These are phyloP conservation scores for Fimicolochytrium jonesii DNA, from an alignment of 192 early-diverging fungal genomes.

Conservation along the genomic window DNA sequence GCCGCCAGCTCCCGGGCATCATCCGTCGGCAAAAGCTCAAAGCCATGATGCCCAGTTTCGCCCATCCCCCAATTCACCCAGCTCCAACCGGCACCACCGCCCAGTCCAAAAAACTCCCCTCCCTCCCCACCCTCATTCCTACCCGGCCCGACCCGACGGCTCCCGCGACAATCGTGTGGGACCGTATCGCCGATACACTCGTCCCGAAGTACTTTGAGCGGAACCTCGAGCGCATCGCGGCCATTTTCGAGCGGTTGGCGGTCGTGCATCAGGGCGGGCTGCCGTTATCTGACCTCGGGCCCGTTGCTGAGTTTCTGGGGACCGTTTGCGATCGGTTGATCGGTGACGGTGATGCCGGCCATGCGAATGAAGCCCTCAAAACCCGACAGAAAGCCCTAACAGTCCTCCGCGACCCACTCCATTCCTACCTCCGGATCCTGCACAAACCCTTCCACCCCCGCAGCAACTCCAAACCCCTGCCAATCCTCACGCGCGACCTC, in stretches of 20 bases:
- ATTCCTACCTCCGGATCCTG: neutral
- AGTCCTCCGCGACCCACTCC: neutral
- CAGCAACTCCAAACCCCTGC: no score
- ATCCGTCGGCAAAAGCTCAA: slow-evolving; percentile 13
- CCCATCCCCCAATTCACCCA: neutral
- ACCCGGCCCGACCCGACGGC: no score
- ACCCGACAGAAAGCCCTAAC: neutral
- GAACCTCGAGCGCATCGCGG: slow-evolving; percentile 11
- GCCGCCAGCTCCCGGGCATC: slow-evolving; percentile 7
- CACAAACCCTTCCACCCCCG: neutral
- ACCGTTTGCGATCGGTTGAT: slow-evolving; percentile 1
- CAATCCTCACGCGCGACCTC: slow-evolving; percentile 11
- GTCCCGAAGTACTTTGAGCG: neutral
- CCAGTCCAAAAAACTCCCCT: neutral
- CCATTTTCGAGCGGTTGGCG: slow-evolving; percentile 12
- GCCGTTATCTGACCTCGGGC: neutral
- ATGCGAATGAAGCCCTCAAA: neutral
- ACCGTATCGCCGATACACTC: neutral
- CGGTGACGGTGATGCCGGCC: neutral
- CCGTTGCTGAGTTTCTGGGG: slow-evolving; percentile 8
- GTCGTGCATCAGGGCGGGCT: neutral
- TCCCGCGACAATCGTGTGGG: slow-evolving; percentile 2
- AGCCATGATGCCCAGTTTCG: slow-evolving; percentile 15
- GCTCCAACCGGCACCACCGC: no score
- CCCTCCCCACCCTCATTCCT: no score